Evolutionary conservation across 352 stramenopile genomes (phyloP).

Genomic region (Phytophthora quininea): DNA sequence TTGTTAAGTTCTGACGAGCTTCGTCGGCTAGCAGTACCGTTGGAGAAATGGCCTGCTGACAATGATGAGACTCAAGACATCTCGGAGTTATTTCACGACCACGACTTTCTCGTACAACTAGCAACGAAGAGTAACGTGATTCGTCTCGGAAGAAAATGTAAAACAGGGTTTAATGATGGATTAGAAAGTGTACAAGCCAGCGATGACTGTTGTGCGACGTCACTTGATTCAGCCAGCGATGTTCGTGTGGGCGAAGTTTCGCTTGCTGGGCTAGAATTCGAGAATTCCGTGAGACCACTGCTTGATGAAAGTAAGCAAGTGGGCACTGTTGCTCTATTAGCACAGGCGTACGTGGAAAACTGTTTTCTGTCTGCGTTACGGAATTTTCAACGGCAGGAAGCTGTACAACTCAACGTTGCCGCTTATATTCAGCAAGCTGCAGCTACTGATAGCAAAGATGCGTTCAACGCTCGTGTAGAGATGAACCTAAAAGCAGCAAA

Average conservation of each 20-base stretch:
- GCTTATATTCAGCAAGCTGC: constrained; percentile 36
- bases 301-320: constrained; percentile 34
- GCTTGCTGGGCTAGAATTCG: constrained; percentile 7
- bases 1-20: constrained; percentile 28
- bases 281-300: constrained; percentile 24
- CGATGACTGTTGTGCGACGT: not conserved
- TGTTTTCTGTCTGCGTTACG: constrained; percentile 38
- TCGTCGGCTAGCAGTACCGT: constrained; percentile 19
- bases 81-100: constrained; percentile 33
- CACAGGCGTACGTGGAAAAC: constrained; percentile 55
- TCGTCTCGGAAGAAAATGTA: constrained; percentile 28
- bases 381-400: constrained; percentile 53
- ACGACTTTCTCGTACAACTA: constrained; percentile 37
- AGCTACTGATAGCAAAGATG: constrained; percentile 14
- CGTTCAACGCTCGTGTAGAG: constrained; percentile 29
- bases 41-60: constrained; percentile 6
- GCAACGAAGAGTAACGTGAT: constrained; percentile 42
- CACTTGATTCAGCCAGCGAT: constrained; percentile 7
- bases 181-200: constrained; percentile 1
- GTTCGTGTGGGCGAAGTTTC: constrained; percentile 1
- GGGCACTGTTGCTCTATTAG: constrained; percentile 48
- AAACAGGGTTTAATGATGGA: constrained; percentile 1
- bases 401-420: constrained; percentile 44
- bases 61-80: constrained; percentile 10
- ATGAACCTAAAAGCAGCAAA: constrained; percentile 45